A percentile compares a stretch with the other conserved stretches of the same genome.
phyloP scores from a whole-genome alignment of 2,329 filamentous ascomycete species.

The Fusarium guadeloupense region DNA sequence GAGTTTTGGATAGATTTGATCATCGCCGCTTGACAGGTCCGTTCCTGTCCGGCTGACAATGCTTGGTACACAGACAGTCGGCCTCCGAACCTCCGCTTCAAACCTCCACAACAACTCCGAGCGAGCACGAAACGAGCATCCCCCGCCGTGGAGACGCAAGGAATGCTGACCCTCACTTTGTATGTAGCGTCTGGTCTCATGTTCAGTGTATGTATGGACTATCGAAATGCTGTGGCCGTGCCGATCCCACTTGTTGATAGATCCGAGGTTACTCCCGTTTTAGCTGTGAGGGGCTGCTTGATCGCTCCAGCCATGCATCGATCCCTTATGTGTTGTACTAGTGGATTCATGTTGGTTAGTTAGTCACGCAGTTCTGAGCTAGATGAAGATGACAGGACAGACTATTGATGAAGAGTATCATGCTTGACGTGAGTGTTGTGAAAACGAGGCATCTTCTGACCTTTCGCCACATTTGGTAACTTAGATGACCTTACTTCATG shows the following conservation, averaged over 20 bases:
- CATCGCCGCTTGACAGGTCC: slow-evolving; percentile 1
- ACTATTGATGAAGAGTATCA: slow-evolving; percentile 3
- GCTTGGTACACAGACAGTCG: slow-evolving; percentile 9
- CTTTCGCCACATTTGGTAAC: no score
- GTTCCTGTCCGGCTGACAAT: slow-evolving; percentile 2
- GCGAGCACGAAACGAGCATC: slow-evolving; percentile 17
- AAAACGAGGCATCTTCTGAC: not conserved
- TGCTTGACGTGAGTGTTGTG: no score
- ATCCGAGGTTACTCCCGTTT: not conserved
- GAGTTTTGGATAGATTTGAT: not conserved
- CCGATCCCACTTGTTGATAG: slow-evolving; percentile 5
- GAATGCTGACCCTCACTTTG: slow-evolving; percentile 4
- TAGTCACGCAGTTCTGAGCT: not conserved
- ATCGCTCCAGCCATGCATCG: slow-evolving; percentile 1
- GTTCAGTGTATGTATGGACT: not conserved
- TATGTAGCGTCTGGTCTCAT: slow-evolving; percentile 21
- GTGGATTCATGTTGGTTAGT: not conserved
- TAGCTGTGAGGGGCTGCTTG: slow-evolving; percentile 10
- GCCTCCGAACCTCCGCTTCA: slow-evolving; percentile 12
- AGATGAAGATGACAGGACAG: not conserved
- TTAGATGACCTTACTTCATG: no score
- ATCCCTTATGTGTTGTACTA: not conserved
- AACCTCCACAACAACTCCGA: slow-evolving; percentile 27
- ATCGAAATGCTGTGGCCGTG: slow-evolving; percentile 20
- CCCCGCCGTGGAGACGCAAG: slow-evolving; percentile 27